Percentiles rank a stretch among this genome's conserved stretches.
phyloP scores from a whole-genome alignment of 768 basidiomycete species.

The Termitomyces sp. region DNA sequence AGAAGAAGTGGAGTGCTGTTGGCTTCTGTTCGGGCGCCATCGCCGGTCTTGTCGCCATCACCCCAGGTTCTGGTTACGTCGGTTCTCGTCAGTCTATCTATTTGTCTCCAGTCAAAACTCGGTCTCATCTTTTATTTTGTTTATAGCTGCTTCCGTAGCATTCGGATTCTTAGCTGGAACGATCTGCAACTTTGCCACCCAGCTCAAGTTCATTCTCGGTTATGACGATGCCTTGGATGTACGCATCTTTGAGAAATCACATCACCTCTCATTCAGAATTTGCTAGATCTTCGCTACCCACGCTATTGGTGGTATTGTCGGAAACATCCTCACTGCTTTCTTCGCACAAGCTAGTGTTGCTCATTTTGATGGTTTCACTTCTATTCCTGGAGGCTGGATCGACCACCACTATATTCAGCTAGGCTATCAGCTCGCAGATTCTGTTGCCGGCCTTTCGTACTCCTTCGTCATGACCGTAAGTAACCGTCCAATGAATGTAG shows the following conservation, averaged over 20 bases:
- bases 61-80: conserved; percentile 79
- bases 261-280: background rate
- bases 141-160: conserved; percentile 67
- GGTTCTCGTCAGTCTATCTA: conserved; percentile 51
- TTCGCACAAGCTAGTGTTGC: conserved; percentile 84
- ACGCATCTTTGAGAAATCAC: conserved; percentile 10
- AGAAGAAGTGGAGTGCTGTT: conserved; percentile 89
- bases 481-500: conserved; percentile 3
- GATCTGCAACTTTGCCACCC: conserved; percentile 91
- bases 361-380: conserved; percentile 66
- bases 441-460: conserved; percentile 56
- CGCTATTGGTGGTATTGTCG: conserved; percentile 70
- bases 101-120: background rate
- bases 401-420: conserved; percentile 79
- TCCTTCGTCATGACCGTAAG: conserved; percentile 74
- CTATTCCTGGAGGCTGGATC: conserved; percentile 81
- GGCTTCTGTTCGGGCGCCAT: conserved; percentile 97
- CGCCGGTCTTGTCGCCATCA: conserved; percentile 84
- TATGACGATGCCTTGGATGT: conserved; percentile 84
- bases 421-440: conserved; percentile 80
- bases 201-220: conserved; percentile 76
- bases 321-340: conserved; percentile 80
- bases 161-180: conserved; percentile 85
- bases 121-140: background rate
- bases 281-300: conserved; percentile 84